These are phyloP conservation scores for Gracilaria domingensis DNA, from an alignment of 23 red algal genomes.

Conservation along the genomic window DNA sequence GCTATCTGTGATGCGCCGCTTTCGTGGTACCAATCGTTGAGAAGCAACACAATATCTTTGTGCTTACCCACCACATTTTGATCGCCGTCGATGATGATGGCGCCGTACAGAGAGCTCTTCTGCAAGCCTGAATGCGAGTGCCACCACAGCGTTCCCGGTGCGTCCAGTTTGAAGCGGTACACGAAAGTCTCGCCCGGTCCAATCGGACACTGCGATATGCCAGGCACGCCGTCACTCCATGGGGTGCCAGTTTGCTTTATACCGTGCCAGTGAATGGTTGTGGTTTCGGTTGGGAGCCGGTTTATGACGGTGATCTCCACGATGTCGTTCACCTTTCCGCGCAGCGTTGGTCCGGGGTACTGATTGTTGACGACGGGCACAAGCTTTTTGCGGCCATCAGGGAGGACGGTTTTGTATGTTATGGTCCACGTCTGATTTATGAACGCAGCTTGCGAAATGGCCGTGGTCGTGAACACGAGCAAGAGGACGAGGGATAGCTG, in stretches of 20 bases:
- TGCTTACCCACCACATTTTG: conserved; percentile 3
- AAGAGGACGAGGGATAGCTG: not conserved
- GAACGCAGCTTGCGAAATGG: conserved; percentile 18
- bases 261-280: conserved; percentile 65
- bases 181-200: conserved; percentile 39
- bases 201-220: conserved; percentile 44
- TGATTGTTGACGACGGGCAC: conserved; percentile 64
- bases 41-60: conserved; percentile 24
- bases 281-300: conserved; percentile 28
- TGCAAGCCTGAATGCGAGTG: conserved; percentile 57
- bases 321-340: conserved; percentile 20
- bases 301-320: conserved; percentile 47
- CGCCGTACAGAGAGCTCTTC: conserved; percentile 53
- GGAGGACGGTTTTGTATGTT: conserved; percentile 41
- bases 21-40: conserved; percentile 58
- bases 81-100: conserved; percentile 55
- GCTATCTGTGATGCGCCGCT: conserved; percentile 6
- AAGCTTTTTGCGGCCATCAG: conserved; percentile 30
- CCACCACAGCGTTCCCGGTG: conserved; percentile 60
- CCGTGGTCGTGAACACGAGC: not conserved
- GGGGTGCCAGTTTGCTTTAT: conserved; percentile 55
- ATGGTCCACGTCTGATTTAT: conserved; percentile 49
- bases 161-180: conserved; percentile 40
- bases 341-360: conserved; percentile 39
- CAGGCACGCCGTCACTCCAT: conserved; percentile 51